A percentile compares a stretch with the other conserved stretches of the same genome.
These are phyloP conservation scores for Rosa rugosa DNA, from an alignment of 306 rosid genomes.

Conservation along the genomic window DNA sequence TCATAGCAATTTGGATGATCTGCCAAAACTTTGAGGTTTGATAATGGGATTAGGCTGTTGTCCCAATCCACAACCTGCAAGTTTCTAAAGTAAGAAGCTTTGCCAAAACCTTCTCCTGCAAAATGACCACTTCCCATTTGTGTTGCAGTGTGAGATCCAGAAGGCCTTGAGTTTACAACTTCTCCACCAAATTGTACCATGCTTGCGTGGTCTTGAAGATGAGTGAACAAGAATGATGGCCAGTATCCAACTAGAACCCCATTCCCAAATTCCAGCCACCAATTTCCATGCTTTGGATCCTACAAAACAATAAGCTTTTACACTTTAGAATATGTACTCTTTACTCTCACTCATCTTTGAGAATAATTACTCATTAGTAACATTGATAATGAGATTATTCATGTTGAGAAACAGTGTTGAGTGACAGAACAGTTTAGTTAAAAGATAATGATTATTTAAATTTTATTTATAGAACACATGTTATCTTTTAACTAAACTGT, in stretches of 20 bases:
- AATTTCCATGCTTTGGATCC: conserved; percentile 97
- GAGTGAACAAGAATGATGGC: conserved; percentile 88
- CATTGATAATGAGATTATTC: background rate
- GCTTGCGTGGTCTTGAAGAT: conserved; percentile 73
- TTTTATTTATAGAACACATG: background rate
- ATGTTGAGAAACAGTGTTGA: background rate
- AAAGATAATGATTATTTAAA: background rate
- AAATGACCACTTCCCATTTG: conserved; percentile 97
- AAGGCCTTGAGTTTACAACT: conserved; percentile 63
- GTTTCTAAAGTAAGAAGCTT: conserved; percentile 84
- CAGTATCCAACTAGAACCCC: conserved; percentile 82
- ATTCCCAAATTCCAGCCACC: conserved; percentile 94
- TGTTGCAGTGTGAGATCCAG: conserved; percentile 72
- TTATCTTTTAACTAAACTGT: background rate
- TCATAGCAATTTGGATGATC: conserved; percentile 95
- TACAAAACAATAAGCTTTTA: conserved; percentile 15
- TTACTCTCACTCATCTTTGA: conserved; percentile 5
- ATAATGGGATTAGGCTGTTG: conserved; percentile 67
- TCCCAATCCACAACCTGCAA: conserved; percentile 94
- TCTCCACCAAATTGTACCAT: conserved; percentile 97
- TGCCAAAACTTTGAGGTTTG: conserved; percentile 77
- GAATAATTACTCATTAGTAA: background rate
- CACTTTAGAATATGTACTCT: conserved; percentile 8
- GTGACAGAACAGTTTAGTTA: background rate
- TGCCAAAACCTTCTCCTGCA: conserved; percentile 81